Evolutionary conservation across 169 alveolate species (phyloP), one percentile per base, ranked within the genome.

Genomic region (Toxoplasma gondii): DNA sequence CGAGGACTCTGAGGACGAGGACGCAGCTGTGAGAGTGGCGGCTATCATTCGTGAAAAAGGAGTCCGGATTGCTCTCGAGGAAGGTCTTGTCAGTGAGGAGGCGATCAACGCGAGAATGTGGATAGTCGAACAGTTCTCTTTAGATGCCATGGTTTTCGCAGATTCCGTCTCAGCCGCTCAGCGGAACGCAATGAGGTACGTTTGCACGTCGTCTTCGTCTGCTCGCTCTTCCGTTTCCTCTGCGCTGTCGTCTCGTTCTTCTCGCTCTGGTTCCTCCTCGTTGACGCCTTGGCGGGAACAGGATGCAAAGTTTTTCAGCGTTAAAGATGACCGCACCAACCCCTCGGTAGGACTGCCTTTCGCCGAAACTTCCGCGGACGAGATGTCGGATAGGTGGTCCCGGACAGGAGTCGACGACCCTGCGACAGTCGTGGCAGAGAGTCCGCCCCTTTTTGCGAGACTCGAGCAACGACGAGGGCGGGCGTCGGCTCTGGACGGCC

Each of bases 11-110:
- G 74, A 64, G 31, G n/a, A 64, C 1, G 74, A 64, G n/a, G 86
- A 78, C 39, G 45, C 5, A n/a, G 43, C 12, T n/a, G 86, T 24
- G 86, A n/a, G 45, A 45, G n/a, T 78, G 39, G 45, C 39, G 45
- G 86, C 86, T 10, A 38, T 38, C 22, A 78, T 78, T n/a, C 86
- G 86, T n/a, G 49, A 78, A 45, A 78, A 78, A n/a, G 86, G 86
- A 16, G 86, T 78, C 1, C 19, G 86, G 10, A 38, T 78, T n/a
- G 86, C 86, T 17, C 44, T 78, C 9, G 45, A 38, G n/a, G 86
- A 78, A 19, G 86, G 86, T 9, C 44, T 78, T 17, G 45, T 78
- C 45, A 36, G 86, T 38, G 86, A 78, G 45, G 86, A 78, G 19
- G 86, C 39, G 12, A 2, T 78, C 39, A n/a, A 4, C 29, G 27